Evolutionary conservation across 768 basidiomycete genomes (phyloP), one percentile per base, ranked within the genome.

Genomic region (Lactifluus volemus): DNA sequence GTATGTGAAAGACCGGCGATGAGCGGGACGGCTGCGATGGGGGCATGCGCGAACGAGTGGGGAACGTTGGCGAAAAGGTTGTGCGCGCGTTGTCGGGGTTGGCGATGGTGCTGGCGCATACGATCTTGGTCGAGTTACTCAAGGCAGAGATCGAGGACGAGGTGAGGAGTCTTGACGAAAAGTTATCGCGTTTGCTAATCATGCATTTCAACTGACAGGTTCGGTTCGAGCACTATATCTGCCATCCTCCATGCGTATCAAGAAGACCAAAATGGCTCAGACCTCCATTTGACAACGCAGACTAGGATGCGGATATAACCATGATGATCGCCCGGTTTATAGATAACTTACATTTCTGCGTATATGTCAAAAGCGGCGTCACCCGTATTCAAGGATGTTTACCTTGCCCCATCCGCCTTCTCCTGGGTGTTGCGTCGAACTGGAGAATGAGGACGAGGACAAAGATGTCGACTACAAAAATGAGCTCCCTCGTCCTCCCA

Each of bases 101-200:
- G n/a, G 55, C 36, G 9, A 34, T 56, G 47, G 55, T 56, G 3
- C 36, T 56, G 47, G 55, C 55, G 32, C 47, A 56, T 14, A 56
- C 44, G 10, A 29, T 17, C 49, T 21, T 56, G 36, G 55, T 14
- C 8, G 47, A 49, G 10, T 3, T 56, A 34, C 47, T 56, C 47
- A 49, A 56, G 47, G 55, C 15, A 15, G 55, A 56, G 38, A 48
- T 56, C 21, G 55, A 56, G 21, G 55, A 56, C 21, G 55, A 56
- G 55, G 55, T 56, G 36, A 49, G 53, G 25, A 25, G 25, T 25
- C 25, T 25, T 7, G 15, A 48, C 15, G 19, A 36, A n/a, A n/a
- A n/a, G n/a, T n/a, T n/a, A n/a, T n/a, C n/a, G n/a, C 34, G 34
- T 7, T 41, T 34, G 15, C 30, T 19, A 9, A 45, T 4, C 19